A percentile compares a stretch with the other conserved stretches of the same genome.
Conservation (phyloP, 306 rosid species). For the Pyrus pyrifolia region DNA sequence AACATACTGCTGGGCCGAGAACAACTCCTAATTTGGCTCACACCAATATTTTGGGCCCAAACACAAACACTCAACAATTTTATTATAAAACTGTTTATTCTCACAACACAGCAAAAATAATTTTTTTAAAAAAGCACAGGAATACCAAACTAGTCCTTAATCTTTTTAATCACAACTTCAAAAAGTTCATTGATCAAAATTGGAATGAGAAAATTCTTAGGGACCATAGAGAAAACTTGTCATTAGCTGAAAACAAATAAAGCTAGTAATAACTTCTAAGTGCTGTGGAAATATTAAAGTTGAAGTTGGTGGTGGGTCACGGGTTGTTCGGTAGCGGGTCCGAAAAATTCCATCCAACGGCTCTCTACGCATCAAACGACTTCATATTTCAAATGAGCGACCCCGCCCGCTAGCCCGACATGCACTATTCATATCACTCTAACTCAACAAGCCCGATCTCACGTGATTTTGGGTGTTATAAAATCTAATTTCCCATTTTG, state of each 20-base stretch:
- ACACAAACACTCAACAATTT: too few species aligned
- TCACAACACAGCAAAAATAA: too few species aligned
- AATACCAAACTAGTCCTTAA: too few species aligned
- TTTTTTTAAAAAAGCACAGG: too few species aligned
- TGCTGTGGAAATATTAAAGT: not conserved
- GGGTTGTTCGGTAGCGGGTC: not conserved
- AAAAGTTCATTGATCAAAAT: too few species aligned
- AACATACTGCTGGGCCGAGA: too few species aligned
- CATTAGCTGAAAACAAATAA: not conserved
- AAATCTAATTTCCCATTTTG: not conserved
- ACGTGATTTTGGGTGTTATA: not conserved
- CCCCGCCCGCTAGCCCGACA: not conserved
- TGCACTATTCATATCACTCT: not conserved
- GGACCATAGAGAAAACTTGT: not conserved
- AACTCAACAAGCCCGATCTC: not conserved
- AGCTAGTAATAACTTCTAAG: too few species aligned
- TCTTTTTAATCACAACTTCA: too few species aligned
- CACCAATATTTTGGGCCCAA: too few species aligned
- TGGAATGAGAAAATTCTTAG: not conserved
- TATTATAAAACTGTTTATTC: too few species aligned
- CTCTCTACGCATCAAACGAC: not conserved
- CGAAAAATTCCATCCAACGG: not conserved
- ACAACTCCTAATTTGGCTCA: too few species aligned
- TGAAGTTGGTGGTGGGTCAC: slow-evolving; percentile 3
- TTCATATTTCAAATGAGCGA: not conserved